Base-by-base conservation (phyloP, 2,329 filamentous ascomycete genomes). In the Fusarium dlaminii region DNA sequence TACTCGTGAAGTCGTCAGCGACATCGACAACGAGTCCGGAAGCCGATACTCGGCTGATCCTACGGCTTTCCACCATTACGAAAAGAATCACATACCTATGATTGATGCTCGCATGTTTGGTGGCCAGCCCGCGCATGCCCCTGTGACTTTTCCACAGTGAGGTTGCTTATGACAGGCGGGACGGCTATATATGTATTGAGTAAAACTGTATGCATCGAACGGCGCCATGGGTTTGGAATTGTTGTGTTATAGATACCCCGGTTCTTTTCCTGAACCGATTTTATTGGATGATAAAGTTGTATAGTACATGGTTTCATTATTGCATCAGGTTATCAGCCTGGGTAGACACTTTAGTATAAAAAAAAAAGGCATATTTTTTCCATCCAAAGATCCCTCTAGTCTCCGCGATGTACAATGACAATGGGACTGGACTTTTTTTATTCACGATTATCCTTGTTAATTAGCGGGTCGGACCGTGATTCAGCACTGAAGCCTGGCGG, bases 1-100 rank as follows among this genome's bases (percentile, higher is more conserved):
- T 74, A 92, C 90, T 27, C 87, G 93, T 40, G 86, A 87, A 77
- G 84, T 87, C 43, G 79, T 87, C 55, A 86, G 84, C 68, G 86
- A 86, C 49, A 80, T 84, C 14, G 85, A 87, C 24, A 83, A 81
- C 69, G 86, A 87, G 61, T 81, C 79, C 11, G 82, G 78, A 13
- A 87, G 78, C 63, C 81, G 85, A 40, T 87, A 84, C 72, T 86
- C 85, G 10, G 81, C 78, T 36, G 84, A 84, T 27, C 81, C 81
- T 24, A 74, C 77, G 22, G 81, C 81, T 6, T 85, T 84, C 68
- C 83, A 85, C 40, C 82, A 83, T 8, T 81, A 84, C 54, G 85
- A 88, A 78, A 87, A 87, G 81, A 85, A 87, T 77, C 85, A 82
- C 77, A 86, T 87, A 45, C 86, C 86, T 3, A 78, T 87, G 66